Conservation (phyloP, 1,139 yeast genomes). For the Kodamaea sp. region DNA sequence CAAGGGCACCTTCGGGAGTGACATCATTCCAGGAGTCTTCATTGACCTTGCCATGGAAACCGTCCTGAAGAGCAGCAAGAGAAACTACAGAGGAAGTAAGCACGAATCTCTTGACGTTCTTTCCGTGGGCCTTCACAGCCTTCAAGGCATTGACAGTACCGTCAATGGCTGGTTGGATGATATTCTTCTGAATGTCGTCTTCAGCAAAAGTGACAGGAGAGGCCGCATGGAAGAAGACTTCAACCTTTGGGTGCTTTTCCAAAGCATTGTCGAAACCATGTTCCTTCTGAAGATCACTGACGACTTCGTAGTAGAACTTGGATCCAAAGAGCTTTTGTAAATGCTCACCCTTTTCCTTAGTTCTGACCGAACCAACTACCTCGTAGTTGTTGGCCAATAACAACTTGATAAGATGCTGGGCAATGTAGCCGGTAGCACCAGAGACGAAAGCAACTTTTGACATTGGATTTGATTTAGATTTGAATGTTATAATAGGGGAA, state of each 20-base stretch:
- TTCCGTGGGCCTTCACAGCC: slow-evolving; percentile 28
- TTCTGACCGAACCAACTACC: slow-evolving; percentile 40
- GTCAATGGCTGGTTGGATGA: slow-evolving; percentile 40
- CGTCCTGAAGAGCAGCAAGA: slow-evolving; percentile 38
- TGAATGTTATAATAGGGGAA: too few species aligned
- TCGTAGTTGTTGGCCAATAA: slow-evolving; percentile 28
- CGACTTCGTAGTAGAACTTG: slow-evolving; percentile 33
- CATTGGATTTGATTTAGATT: too few species aligned
- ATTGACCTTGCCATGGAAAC: too few species aligned
- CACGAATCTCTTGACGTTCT: slow-evolving; percentile 33
- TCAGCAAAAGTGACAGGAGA: slow-evolving; percentile 28
- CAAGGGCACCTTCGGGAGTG: slow-evolving; percentile 35
- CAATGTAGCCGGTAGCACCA: slow-evolving; percentile 44
- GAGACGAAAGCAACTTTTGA: too few species aligned
- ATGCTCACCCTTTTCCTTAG: slow-evolving; percentile 30
- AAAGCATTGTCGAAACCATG: slow-evolving; percentile 39
- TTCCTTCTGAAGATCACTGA: slow-evolving; percentile 31
- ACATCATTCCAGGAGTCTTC: slow-evolving; percentile 44
- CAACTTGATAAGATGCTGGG: slow-evolving; percentile 31
- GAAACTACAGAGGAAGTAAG: slow-evolving; percentile 49
- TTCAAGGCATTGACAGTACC: slow-evolving; percentile 39
- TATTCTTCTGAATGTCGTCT: slow-evolving; percentile 38
- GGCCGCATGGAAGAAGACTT: slow-evolving; percentile 21
- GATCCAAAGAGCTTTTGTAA: slow-evolving; percentile 21
- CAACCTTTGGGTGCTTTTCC: slow-evolving; percentile 23